Evolutionary conservation across 2,329 filamentous ascomycete genomes (phyloP).

Genomic region (Sporothrix protearum): DNA sequence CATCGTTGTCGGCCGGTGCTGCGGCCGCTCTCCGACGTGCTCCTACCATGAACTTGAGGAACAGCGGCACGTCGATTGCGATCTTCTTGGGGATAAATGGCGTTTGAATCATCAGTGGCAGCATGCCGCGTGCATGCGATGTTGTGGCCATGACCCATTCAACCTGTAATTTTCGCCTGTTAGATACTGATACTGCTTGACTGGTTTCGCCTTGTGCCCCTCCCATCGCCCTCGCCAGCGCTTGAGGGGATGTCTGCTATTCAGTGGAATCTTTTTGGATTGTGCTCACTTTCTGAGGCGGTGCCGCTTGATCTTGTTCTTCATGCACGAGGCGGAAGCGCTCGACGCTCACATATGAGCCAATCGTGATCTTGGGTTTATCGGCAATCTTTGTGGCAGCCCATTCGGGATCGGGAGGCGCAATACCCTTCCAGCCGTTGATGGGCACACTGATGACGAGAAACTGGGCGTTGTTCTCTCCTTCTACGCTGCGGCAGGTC

Average conservation of each 20-base stretch:
- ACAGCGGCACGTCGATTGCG: conserved; percentile 68
- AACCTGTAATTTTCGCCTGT: conserved; percentile 33
- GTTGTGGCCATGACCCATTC: conserved; percentile 79
- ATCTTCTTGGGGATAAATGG: conserved; percentile 59
- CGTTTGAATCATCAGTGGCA: conserved; percentile 66
- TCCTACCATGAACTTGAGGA: conserved; percentile 57
- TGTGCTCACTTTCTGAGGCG: not conserved
- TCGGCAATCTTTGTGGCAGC: conserved; percentile 36
- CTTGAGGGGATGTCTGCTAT: too few relatives aligned
- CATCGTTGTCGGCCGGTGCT: not conserved
- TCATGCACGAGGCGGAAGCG: conserved; percentile 46
- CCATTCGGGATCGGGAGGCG: not conserved
- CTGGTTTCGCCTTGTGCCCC: too few relatives aligned
- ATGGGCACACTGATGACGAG: conserved; percentile 57
- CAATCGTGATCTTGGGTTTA: conserved; percentile 51
- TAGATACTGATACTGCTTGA: not conserved
- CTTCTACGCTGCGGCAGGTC: conserved; percentile 44
- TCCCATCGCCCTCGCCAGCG: too few relatives aligned
- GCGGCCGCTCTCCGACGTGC: not conserved
- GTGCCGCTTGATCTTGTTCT: not conserved
- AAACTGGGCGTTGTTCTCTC: conserved; percentile 43
- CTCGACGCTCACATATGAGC: conserved; percentile 64
- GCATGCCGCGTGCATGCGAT: conserved; percentile 63
- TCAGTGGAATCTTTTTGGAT: too few relatives aligned
- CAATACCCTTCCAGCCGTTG: conserved; percentile 37